Evolutionary conservation across 2,329 filamentous ascomycete species (phyloP), one percentile per base, ranked within the genome.

Genomic region (Pseudomassariella vexata): DNA sequence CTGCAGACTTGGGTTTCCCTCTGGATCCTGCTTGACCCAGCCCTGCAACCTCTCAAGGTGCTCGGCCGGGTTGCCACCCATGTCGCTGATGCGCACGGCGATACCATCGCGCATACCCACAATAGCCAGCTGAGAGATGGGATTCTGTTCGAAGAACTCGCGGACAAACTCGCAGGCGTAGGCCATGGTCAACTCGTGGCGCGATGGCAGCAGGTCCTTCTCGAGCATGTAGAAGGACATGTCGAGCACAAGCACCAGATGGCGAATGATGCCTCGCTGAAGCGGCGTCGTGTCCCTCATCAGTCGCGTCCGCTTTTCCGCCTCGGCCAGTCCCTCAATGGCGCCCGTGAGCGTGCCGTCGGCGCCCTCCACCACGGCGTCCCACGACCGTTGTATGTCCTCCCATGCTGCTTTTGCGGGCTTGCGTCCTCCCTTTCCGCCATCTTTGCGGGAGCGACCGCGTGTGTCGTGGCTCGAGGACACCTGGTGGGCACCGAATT

Each of bases 61-160:
- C 39, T 94, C 86, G 7, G 81, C 81, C 3, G 90, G 88, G 52
- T 95, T 95, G 8, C 92, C 92, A 34, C 84, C 83, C 68, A 96
- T 81, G 52, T 95, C 86, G 52, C 84, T 92, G 41, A 98, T 76
- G 23, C 85, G 71, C 16, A 94, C 68, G 3, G 89, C 89, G 11
- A 96, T 69, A 11, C 92, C 92, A 55, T 96, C 92, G 40, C 85
- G 78, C 85, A 96, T 95, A 30, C 85, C 90, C 23, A 98, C 68
- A 19, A 98, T 82, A 16, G 85, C 89, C 35, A 98, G 75, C 61
- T 98, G 92, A 8, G 88, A 94, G 45, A 98, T 96, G 9, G 92
- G 92, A 50, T 98, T 98, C 60, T 98, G 92, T 60, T 96, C 92
- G 54, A 96, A 98, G 62, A 87, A 98, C 57, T 95, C 90, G 37